A percentile compares a stretch with the other conserved stretches of the same genome.
These are phyloP conservation scores for Aphanoascus verrucosus DNA, from an alignment of 2,329 filamentous ascomycete genomes.

Conservation along the genomic window DNA sequence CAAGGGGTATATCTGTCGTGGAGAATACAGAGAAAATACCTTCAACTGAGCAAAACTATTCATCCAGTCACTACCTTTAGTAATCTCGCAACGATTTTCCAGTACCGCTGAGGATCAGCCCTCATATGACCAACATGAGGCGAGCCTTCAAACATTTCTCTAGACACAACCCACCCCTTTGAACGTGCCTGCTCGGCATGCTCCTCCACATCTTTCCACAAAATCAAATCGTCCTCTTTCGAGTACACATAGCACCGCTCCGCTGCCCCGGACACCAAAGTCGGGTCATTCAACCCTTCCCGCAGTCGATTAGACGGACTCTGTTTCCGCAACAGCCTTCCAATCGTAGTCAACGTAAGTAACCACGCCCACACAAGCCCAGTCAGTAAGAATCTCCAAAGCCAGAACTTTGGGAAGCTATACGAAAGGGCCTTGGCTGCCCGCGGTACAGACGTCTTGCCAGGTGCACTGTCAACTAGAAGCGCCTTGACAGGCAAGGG, in stretches of 20 bases:
- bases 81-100: conserved; percentile 24
- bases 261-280: conserved; percentile 12
- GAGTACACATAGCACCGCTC: conserved; percentile 34
- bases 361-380: conserved; percentile 21
- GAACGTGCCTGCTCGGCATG: conserved; percentile 27
- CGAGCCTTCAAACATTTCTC: conserved; percentile 29
- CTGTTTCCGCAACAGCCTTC: conserved; percentile 16
- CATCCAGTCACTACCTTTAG: conserved; percentile 9
- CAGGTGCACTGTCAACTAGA: conserved; percentile 40
- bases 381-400: conserved; percentile 24
- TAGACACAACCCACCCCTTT: conserved; percentile 25
- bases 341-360: conserved; percentile 17
- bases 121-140: conserved; percentile 35
- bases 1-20: too few species aligned
- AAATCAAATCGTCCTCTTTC: conserved; percentile 30
- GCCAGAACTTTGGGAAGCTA: conserved; percentile 25
- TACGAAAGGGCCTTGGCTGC: conserved; percentile 29
- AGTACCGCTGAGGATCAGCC: conserved; percentile 30
- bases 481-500: conserved; percentile 33
- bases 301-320: conserved; percentile 24
- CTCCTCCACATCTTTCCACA: conserved; percentile 28
- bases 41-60: background rate
- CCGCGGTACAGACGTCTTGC: conserved; percentile 23
- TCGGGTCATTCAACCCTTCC: conserved; percentile 25
- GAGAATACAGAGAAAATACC: too few species aligned